These are phyloP conservation scores for Strobilomyces echinocephalus DNA, from an alignment of 768 basidiomycete genomes.

Conservation along the genomic window DNA sequence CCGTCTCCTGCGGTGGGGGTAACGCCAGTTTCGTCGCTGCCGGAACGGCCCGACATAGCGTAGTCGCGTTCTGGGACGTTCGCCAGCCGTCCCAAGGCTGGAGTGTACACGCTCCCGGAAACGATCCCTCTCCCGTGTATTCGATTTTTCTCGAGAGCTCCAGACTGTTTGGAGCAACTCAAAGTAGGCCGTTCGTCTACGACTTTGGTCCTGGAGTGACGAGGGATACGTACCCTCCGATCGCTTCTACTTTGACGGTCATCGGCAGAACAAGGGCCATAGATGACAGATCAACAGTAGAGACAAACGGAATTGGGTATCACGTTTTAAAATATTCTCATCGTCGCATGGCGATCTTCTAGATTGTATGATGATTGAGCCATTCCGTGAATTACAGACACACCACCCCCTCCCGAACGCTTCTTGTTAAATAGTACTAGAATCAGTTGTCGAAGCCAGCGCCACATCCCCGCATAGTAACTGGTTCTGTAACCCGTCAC, in stretches of 20 bases:
- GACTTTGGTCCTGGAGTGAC: constrained; percentile 71
- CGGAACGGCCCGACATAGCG: constrained; percentile 70
- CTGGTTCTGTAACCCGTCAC: neutral
- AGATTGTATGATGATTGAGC: neutral
- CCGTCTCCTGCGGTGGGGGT: constrained; percentile 72
- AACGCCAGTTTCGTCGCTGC: constrained; percentile 62
- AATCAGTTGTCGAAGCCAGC: too few relatives aligned
- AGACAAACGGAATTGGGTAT: constrained; percentile 41
- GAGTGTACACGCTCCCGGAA: constrained; percentile 77
- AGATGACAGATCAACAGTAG: constrained; percentile 27
- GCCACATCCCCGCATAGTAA: neutral
- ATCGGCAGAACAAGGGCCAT: constrained; percentile 11
- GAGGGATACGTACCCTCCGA: constrained; percentile 49
- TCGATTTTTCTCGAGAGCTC: constrained; percentile 69
- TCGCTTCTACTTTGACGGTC: constrained; percentile 23
- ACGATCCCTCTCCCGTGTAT: constrained; percentile 77
- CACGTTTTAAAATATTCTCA: constrained; percentile 48
- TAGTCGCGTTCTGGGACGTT: constrained; percentile 81
- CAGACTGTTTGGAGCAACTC: constrained; percentile 72
- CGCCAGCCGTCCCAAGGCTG: constrained; percentile 58
- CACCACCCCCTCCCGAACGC: too few relatives aligned
- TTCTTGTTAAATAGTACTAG: too few relatives aligned
- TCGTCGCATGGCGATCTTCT: constrained; percentile 12
- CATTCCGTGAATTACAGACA: neutral
- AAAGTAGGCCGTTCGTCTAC: constrained; percentile 71